A percentile compares a stretch with the other conserved stretches of the same genome.
Conservation (phyloP, 352 stramenopile species). For the Pelagophyceae sp. region DNA sequence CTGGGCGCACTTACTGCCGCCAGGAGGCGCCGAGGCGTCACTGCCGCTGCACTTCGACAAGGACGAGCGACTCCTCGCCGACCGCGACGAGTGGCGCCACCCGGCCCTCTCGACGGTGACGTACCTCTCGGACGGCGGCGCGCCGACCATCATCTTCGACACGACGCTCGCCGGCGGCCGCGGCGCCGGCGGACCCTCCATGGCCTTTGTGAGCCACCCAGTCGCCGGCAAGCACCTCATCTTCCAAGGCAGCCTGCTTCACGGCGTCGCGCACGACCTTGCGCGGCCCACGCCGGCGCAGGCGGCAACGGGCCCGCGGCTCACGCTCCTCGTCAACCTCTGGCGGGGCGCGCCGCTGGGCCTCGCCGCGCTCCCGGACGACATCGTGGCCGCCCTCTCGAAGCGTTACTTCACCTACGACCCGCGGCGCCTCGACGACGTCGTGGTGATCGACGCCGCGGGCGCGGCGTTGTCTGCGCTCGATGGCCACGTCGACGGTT, state of each 20-base stretch:
- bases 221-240: not conserved
- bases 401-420: not conserved
- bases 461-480: not conserved
- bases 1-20: not conserved
- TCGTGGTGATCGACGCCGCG: not conserved
- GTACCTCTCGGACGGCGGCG: not conserved
- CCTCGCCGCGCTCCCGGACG: not conserved
- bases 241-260: not conserved
- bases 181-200: not conserved
- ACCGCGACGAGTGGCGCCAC: not conserved
- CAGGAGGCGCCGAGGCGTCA: not conserved
- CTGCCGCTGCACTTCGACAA: not conserved
- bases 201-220: too few species aligned
- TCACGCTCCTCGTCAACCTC: not conserved
- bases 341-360: not conserved
- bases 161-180: not conserved
- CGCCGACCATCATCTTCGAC: not conserved
- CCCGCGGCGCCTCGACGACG: not conserved
- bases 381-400: not conserved
- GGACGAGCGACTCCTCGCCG: too few species aligned
- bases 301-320: not conserved
- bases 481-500: not conserved
- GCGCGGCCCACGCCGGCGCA: not conserved
- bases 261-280: not conserved
- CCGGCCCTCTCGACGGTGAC: not conserved